phyloP scores from a whole-genome alignment of 371 early-diverging fungal species.

The Syncephalastrum monosporum region DNA sequence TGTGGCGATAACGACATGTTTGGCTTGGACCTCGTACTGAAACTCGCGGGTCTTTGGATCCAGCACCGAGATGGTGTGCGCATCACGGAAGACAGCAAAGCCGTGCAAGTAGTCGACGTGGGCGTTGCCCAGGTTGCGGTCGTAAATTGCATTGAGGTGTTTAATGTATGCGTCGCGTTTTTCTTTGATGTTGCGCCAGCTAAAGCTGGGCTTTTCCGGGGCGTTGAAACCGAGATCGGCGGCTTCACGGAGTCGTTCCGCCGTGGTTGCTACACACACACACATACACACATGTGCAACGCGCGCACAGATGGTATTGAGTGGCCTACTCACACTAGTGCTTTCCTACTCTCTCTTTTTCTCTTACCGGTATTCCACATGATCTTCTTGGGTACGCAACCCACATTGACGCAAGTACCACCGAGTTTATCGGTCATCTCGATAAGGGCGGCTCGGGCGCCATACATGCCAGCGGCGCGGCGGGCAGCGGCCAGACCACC shows the following conservation, averaged over 20 bases:
- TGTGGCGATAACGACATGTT: constrained; percentile 89
- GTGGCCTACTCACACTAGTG: not conserved
- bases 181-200: constrained; percentile 76
- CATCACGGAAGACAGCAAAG: constrained; percentile 78
- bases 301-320: not conserved
- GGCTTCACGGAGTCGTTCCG: constrained; percentile 86
- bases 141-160: constrained; percentile 96
- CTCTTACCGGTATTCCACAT: constrained; percentile 88
- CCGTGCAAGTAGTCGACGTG: constrained; percentile 83
- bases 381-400: constrained; percentile 99
- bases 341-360: not conserved
- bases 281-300: no score
- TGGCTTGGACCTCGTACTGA: constrained; percentile 60
- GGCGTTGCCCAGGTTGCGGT: constrained; percentile 85
- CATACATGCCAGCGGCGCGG: constrained; percentile 85
- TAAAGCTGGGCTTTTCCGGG: constrained; percentile 45
- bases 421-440: constrained; percentile 85
- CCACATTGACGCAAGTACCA: constrained; percentile 96
- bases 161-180: constrained; percentile 95
- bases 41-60: constrained; percentile 25
- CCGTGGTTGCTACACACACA: constrained; percentile 65
- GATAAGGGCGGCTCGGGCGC: constrained; percentile 87
- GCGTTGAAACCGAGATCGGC: constrained; percentile 83
- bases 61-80: constrained; percentile 74
- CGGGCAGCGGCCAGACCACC: constrained; percentile 91